These are phyloP conservation scores for Pseudogymnoascus sp. DNA, from an alignment of 2,329 filamentous ascomycete genomes.

Conservation along the genomic window DNA sequence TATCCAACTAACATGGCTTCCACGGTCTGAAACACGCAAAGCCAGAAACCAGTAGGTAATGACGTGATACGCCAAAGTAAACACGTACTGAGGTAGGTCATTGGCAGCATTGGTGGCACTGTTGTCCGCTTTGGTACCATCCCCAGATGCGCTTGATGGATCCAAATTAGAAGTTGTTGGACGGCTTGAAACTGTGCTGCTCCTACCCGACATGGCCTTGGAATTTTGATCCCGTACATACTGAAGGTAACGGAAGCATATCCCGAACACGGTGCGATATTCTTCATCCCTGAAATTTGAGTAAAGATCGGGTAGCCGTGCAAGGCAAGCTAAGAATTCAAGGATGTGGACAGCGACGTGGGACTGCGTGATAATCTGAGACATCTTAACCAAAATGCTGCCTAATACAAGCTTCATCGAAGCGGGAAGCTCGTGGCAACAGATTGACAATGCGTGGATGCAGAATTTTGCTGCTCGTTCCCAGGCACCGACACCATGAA, in stretches of 20 bases:
- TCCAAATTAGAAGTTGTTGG: constrained; percentile 18
- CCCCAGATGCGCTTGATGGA: constrained; percentile 26
- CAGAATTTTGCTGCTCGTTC: constrained; percentile 85
- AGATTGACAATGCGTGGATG: constrained; percentile 89
- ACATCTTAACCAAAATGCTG: constrained; percentile 84
- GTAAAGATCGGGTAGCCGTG: constrained; percentile 74
- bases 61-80: constrained; percentile 87
- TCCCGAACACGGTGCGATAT: constrained; percentile 88
- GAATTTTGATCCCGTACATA: constrained; percentile 62
- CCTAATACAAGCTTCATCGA: constrained; percentile 81
- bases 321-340: constrained; percentile 86
- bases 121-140: constrained; percentile 36
- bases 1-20: constrained; percentile 83
- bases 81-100: constrained; percentile 86
- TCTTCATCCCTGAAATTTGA: constrained; percentile 87
- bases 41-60: constrained; percentile 97
- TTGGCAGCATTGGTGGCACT: constrained; percentile 46
- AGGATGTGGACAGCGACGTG: constrained; percentile 89
- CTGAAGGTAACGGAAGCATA: constrained; percentile 88
- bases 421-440: constrained; percentile 85
- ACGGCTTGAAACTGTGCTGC: constrained; percentile 30
- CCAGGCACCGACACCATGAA: constrained; percentile 74
- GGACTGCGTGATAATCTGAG: constrained; percentile 89
- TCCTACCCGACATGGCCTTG: constrained; percentile 29
- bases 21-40: constrained; percentile 73